These are phyloP conservation scores for Echeveria elegans DNA, from an alignment of 164 flowering plant genomes.

Conservation along the genomic window DNA sequence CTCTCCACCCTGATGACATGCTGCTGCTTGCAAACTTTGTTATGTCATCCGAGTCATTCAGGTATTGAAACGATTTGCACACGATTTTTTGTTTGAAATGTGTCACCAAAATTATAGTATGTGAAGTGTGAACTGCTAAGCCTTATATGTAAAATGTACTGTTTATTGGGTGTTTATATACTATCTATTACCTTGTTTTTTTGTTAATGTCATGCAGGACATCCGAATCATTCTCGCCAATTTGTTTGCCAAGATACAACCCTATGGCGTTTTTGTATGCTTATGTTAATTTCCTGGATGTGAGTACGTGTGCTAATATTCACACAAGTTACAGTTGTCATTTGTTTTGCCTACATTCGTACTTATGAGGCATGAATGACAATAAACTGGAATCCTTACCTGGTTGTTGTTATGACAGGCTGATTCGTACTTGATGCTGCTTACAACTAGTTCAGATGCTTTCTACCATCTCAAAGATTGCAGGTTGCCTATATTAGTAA, in stretches of 20 bases:
- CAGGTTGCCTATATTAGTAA: slow-evolving; percentile 37
- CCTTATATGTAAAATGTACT: background rate
- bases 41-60: slow-evolving; percentile 88
- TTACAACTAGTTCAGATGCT: slow-evolving; percentile 93
- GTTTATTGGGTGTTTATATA: background rate
- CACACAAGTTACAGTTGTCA: background rate
- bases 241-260: slow-evolving; percentile 96
- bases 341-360: background rate
- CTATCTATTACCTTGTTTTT: background rate
- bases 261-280: slow-evolving; percentile 95
- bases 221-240: slow-evolving; percentile 96
- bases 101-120: background rate
- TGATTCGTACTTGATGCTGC: slow-evolving; percentile 83
- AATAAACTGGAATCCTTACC: background rate
- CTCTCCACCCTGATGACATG: slow-evolving; percentile 99
- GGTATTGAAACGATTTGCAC: slow-evolving; percentile 32
- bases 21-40: slow-evolving; percentile 87
- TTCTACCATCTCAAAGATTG: slow-evolving; percentile 94
- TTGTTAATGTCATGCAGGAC: slow-evolving; percentile 59
- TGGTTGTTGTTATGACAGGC: slow-evolving; percentile 35
- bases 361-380: background rate
- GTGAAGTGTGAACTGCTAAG: background rate
- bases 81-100: background rate
- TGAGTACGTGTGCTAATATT: slow-evolving; percentile 29
- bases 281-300: slow-evolving; percentile 86